Evolutionary conservation across 2,329 filamentous ascomycete species (phyloP).

Genomic region (Aspergillus sp.): DNA sequence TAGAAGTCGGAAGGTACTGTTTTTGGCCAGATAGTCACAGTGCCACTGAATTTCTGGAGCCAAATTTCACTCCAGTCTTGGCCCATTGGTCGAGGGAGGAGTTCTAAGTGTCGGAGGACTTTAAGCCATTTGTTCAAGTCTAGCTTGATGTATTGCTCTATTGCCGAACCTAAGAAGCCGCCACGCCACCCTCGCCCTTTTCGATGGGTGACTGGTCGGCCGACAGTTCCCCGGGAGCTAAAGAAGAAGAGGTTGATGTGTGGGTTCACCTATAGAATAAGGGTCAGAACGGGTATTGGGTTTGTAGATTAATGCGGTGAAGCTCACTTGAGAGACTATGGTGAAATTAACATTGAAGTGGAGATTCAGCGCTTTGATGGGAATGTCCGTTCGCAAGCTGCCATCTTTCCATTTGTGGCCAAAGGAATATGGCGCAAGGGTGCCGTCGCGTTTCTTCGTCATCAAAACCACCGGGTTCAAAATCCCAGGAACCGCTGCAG

Average conservation of each 20-base stretch:
- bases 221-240: slow-evolving; percentile 86
- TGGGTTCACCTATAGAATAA: slow-evolving; percentile 74
- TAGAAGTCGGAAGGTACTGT: slow-evolving; percentile 75
- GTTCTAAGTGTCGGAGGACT: slow-evolving; percentile 86
- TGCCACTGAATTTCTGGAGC: slow-evolving; percentile 92
- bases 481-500: slow-evolving; percentile 92
- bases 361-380: slow-evolving; percentile 87
- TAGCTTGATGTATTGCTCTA: slow-evolving; percentile 93
- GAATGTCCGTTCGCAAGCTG: slow-evolving; percentile 89
- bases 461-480: slow-evolving; percentile 93
- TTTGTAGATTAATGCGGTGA: neutral
- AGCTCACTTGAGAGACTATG: slow-evolving; percentile 65
- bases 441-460: slow-evolving; percentile 76
- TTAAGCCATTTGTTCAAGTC: slow-evolving; percentile 98
- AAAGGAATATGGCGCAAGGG: slow-evolving; percentile 85
- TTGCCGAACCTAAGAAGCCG: slow-evolving; percentile 86
- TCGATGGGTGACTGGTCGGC: slow-evolving; percentile 89
- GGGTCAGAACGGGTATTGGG: slow-evolving; percentile 26
- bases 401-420: slow-evolving; percentile 99
- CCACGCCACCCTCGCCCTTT: slow-evolving; percentile 93
- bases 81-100: slow-evolving; percentile 83
- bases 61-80: slow-evolving; percentile 98
- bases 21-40: slow-evolving; percentile 94
- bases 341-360: slow-evolving; percentile 99
- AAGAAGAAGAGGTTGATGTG: slow-evolving; percentile 99